Conservation (phyloP, 164 flowering plant genomes). For the Berberis thunbergii region DNA sequence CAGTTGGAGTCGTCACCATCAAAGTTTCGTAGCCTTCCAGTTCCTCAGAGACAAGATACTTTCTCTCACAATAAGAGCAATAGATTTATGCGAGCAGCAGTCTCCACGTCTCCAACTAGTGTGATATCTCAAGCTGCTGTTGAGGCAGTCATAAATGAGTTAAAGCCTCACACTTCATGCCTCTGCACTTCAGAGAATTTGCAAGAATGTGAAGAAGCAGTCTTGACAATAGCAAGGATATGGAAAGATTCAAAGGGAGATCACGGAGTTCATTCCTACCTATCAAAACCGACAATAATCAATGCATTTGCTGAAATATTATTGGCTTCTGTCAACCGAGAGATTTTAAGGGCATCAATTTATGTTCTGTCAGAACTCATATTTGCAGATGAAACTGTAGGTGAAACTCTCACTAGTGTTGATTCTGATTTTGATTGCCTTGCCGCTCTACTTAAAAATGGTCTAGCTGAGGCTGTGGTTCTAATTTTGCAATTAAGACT, state of each 20-base stretch:
- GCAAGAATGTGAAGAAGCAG: conserved; percentile 66
- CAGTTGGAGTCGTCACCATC: conserved; percentile 18
- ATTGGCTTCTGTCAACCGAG: conserved; percentile 45
- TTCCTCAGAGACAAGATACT: conserved; percentile 15
- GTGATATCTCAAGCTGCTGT: conserved; percentile 67
- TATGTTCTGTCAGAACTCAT: conserved; percentile 58
- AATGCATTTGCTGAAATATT: conserved; percentile 50
- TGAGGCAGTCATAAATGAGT: conserved; percentile 43
- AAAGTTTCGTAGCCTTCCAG: conserved; percentile 10
- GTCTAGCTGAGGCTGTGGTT: conserved; percentile 61
- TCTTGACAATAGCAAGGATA: conserved; percentile 36
- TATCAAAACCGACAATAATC: conserved; percentile 46
- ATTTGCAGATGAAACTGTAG: conserved; percentile 43
- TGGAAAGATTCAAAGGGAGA: conserved; percentile 57
- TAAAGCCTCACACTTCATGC: conserved; percentile 47
- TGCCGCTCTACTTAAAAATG: conserved; percentile 57
- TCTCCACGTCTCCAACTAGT: conserved; percentile 54
- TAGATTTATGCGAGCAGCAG: conserved; percentile 30
- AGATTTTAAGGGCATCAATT: conserved; percentile 45
- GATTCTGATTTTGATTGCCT: conserved; percentile 63
- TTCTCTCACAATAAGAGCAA: conserved; percentile 18
- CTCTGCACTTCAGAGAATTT: conserved; percentile 60
- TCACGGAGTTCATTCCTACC: conserved; percentile 41
- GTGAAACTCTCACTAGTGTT: conserved; percentile 45
- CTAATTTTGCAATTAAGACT: conserved; percentile 55